Conservation (phyloP, 208 protist species). For the Porcisia deanei region DNA sequence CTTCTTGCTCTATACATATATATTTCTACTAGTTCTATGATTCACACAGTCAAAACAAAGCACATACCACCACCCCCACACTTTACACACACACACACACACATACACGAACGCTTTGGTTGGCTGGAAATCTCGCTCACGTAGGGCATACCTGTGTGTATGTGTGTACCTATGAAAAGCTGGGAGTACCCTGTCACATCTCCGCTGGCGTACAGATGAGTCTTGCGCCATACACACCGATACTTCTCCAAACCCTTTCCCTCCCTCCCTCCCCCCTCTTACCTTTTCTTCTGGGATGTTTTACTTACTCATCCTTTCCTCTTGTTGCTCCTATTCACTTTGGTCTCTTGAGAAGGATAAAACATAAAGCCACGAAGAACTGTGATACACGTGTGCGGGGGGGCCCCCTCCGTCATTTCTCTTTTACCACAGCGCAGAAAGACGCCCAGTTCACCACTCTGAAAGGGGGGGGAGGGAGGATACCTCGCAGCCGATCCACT, state of each 20-base stretch:
- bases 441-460: no score
- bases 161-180: not conserved
- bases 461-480: no score
- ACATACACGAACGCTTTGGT: not conserved
- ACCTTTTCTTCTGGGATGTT: not conserved
- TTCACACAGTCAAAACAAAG: no score
- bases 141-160: not conserved
- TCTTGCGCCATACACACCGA: not conserved
- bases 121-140: not conserved
- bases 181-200: not conserved
- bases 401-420: not conserved
- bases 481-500: not conserved
- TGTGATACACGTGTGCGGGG: not conserved
- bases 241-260: not conserved
- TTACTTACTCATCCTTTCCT: not conserved
- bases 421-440: not conserved
- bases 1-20: no score
- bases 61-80: no score
- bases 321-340: not conserved
- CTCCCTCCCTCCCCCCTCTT: not conserved
- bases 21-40: no score
- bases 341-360: not conserved
- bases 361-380: not conserved
- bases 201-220: not conserved
- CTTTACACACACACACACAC: constrained; percentile 2